These are phyloP conservation scores for Corylus heterophylla DNA, from an alignment of 306 rosid species.

Conservation along the genomic window DNA sequence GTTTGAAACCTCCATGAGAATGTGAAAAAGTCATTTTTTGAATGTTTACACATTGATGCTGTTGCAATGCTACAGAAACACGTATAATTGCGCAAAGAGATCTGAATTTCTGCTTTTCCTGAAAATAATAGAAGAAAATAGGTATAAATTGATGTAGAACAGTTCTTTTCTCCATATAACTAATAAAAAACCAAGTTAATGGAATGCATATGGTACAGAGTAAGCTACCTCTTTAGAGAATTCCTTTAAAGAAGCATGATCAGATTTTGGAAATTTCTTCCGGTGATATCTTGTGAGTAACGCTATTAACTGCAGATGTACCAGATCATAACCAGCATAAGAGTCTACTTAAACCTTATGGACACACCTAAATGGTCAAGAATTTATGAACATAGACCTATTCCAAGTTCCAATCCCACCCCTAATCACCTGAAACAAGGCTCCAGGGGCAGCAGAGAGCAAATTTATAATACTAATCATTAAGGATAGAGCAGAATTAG, in stretches of 20 bases:
- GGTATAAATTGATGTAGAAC: neutral
- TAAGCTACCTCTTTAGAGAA: constrained; percentile 27
- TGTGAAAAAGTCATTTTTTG: constrained; percentile 13
- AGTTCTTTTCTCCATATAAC: neutral
- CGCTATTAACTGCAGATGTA: constrained; percentile 35
- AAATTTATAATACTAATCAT: neutral
- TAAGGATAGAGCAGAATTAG: constrained; percentile 8
- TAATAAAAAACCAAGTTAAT: neutral
- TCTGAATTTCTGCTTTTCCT: constrained; percentile 36
- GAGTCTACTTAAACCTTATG: neutral
- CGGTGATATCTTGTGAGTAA: constrained; percentile 39
- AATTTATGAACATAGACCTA: neutral
- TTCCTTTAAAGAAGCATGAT: constrained; percentile 24
- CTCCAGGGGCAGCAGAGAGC: neutral
- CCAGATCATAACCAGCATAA: constrained; percentile 4
- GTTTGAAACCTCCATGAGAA: constrained; percentile 21
- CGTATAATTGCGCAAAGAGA: constrained; percentile 41
- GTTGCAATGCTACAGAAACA: constrained; percentile 31
- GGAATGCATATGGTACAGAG: neutral
- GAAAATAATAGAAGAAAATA: neutral
- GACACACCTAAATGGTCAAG: neutral
- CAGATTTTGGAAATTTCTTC: constrained; percentile 38
- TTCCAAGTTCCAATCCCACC: neutral
- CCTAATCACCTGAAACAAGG: neutral
- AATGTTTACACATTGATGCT: constrained; percentile 9